phyloP scores from a whole-genome alignment of 345 rosid genomes.

The Melastoma malabathricum region DNA sequence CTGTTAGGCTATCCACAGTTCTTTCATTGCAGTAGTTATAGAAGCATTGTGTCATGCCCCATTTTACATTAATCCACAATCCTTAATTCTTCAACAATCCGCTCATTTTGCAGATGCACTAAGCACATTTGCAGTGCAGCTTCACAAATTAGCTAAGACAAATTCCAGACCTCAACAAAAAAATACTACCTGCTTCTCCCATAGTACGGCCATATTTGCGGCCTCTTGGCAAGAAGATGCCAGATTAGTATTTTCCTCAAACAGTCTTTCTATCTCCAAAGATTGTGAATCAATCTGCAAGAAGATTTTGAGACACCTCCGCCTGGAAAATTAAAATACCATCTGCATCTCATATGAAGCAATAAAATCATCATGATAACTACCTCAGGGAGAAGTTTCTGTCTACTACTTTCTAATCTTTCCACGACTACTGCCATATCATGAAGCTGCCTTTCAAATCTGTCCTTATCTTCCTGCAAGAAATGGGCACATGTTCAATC shows the following conservation, averaged over 20 bases:
- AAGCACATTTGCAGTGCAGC: neutral
- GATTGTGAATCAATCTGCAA: slow-evolving; percentile 90
- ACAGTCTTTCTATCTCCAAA: slow-evolving; percentile 86
- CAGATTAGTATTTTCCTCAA: slow-evolving; percentile 74
- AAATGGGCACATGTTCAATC: neutral
- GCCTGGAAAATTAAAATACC: slow-evolving; percentile 2
- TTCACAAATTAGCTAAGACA: neutral
- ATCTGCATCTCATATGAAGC: slow-evolving; percentile 2
- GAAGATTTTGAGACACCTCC: slow-evolving; percentile 3
- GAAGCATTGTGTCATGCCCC: neutral
- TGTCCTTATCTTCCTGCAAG: slow-evolving; percentile 73
- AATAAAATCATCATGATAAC: slow-evolving; percentile 7
- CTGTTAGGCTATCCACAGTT: neutral
- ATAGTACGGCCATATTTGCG: slow-evolving; percentile 38
- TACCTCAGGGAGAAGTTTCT: slow-evolving; percentile 94
- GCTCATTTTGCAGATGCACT: neutral
- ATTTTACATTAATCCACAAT: no score
- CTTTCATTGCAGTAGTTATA: neutral
- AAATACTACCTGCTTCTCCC: slow-evolving; percentile 58
- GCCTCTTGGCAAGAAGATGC: slow-evolving; percentile 66
- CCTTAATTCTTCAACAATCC: no score
- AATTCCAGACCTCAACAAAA: neutral
- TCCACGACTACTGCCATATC: slow-evolving; percentile 91
- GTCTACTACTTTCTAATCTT: slow-evolving; percentile 84
- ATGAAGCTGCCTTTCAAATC: slow-evolving; percentile 81